phyloP scores from a whole-genome alignment of 108 stramenopile genomes.

The Skeletonema costatum region DNA sequence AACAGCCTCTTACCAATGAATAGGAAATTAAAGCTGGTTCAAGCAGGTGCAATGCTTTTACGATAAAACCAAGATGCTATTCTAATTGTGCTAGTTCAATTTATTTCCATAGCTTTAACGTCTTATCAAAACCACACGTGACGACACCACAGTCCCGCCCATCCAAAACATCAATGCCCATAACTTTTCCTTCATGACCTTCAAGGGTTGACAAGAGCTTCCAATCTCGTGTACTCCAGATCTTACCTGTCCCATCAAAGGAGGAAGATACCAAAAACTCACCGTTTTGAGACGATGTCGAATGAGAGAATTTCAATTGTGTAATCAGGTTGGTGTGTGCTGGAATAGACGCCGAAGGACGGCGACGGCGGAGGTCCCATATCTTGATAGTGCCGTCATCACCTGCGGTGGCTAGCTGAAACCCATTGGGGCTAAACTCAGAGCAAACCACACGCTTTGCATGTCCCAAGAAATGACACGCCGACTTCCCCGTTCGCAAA shows the following conservation, averaged over 20 bases:
- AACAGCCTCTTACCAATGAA: not conserved
- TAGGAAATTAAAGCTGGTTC: not conserved
- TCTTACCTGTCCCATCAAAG: slow-evolving; percentile 92
- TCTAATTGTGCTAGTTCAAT: not conserved
- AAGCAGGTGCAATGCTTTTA: not conserved
- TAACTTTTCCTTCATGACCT: slow-evolving; percentile 97
- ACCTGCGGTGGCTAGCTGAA: slow-evolving; percentile 93
- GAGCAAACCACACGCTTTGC: slow-evolving; percentile 80
- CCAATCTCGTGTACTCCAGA: slow-evolving; percentile 93
- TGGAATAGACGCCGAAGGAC: slow-evolving; percentile 85
- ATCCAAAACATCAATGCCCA: slow-evolving; percentile 77
- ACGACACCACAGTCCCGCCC: slow-evolving; percentile 54
- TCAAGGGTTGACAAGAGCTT: slow-evolving; percentile 76
- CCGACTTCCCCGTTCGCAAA: slow-evolving; percentile 89
- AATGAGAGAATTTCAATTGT: slow-evolving; percentile 77
- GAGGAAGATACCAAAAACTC: slow-evolving; percentile 90
- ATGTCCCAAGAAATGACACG: slow-evolving; percentile 87
- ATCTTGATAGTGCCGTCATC: slow-evolving; percentile 94
- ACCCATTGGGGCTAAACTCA: slow-evolving; percentile 91
- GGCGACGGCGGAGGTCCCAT: slow-evolving; percentile 92
- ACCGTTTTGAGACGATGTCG: slow-evolving; percentile 53
- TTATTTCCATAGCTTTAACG: slow-evolving; percentile 85
- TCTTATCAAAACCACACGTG: slow-evolving; percentile 90
- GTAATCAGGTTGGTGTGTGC: slow-evolving; percentile 94
- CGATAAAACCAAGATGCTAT: not conserved